Evolutionary conservation across 768 basidiomycete genomes (phyloP), one percentile per base, ranked within the genome.

Genomic region (Hemileccinum impolitum): DNA sequence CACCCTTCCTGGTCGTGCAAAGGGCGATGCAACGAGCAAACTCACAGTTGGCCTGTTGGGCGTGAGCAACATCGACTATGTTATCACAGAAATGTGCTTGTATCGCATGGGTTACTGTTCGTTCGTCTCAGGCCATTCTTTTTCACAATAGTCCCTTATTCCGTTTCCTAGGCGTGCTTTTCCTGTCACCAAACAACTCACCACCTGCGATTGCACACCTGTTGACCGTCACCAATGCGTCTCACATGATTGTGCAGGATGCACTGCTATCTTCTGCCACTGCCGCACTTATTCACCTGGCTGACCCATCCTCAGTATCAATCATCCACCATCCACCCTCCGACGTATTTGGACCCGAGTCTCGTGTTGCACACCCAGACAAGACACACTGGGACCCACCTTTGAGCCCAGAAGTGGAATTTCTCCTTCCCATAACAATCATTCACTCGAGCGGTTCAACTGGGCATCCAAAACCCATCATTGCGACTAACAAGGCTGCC

Each of bases 391-490:
- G 63, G 64, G 51, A 56, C 17, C 51, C 18, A 3, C 47, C 48
- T 35, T 52, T 64, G 9, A 54, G 28, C 13, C 65, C 61, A 7
- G 58, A 63, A 5, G 47, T 31, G 17, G 64, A 64, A 35, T 47
- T 39, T 18, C 49, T 58, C 14, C 41, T 64, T 6, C 64, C 63
- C 3, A 10, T 61, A n/a, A 43, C 47, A 9, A 35, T 63, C 21
- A 42, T 66, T 11, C 64, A 64, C 41, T 64, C 63, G 58, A 73
- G 43, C 6, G 58, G 63, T 19, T 66, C 64, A 4, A 79, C 79
- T 12, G 80, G 79, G 1, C 75, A 69, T 43, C 79, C 79, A 2
- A 79, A 71, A 59, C 72, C 70, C 21, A 75, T 74, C 25, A 56
- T 58, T 36, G 53, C 64, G 48, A 71, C 69, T 1, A 73, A 75